Percentiles rank a stretch among this genome's conserved stretches.
Evolutionary conservation across 768 basidiomycete species (phyloP).

Genomic region (Kwoniella europaea): DNA sequence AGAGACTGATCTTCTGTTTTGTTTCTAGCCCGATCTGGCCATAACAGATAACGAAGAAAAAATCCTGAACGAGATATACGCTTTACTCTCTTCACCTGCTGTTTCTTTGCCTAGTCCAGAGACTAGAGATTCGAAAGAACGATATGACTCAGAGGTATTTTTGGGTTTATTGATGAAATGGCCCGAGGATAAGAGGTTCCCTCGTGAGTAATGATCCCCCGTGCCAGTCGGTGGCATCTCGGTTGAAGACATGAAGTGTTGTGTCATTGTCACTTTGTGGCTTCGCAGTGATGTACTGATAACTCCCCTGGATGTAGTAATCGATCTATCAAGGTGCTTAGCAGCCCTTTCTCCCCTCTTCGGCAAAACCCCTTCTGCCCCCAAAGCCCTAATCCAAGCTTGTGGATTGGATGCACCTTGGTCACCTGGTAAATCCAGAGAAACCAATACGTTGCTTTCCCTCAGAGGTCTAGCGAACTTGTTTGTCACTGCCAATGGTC

Average conservation of each 20-base stretch:
- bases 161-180: slow-evolving; percentile 36
- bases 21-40: slow-evolving; percentile 28
- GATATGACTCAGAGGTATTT: slow-evolving; percentile 35
- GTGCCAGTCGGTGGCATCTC: too few species aligned
- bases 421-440: slow-evolving; percentile 69
- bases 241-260: too few species aligned
- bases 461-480: slow-evolving; percentile 80
- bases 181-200: slow-evolving; percentile 56
- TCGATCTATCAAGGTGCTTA: slow-evolving; percentile 82
- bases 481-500: slow-evolving; percentile 63
- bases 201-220: slow-evolving; percentile 35
- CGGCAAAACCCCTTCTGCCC: slow-evolving; percentile 62
- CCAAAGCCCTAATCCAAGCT: slow-evolving; percentile 69
- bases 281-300: neutral
- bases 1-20: neutral
- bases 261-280: too few species aligned
- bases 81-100: slow-evolving; percentile 32
- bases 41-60: slow-evolving; percentile 41
- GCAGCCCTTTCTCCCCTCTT: slow-evolving; percentile 68
- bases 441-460: slow-evolving; percentile 82
- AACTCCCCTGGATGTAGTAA: slow-evolving; percentile 62
- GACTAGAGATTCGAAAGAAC: slow-evolving; percentile 30
- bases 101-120: slow-evolving; percentile 35
- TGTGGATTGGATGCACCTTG: slow-evolving; percentile 70
- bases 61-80: slow-evolving; percentile 41